These are phyloP conservation scores for Loxodes magnus DNA, from an alignment of 73 alveolate genomes.

Conservation along the genomic window DNA sequence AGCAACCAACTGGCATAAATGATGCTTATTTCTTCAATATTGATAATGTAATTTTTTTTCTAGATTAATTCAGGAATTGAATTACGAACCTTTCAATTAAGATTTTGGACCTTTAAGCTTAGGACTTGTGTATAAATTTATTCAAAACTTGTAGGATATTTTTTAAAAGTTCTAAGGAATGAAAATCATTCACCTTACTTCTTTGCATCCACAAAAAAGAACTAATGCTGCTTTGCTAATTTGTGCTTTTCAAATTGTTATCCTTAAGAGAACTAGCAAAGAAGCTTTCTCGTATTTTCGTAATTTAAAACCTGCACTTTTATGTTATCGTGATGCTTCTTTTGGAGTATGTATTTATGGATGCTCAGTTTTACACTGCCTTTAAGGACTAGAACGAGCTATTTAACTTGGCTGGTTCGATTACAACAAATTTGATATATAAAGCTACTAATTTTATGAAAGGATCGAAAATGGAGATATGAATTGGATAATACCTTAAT, in stretches of 20 bases:
- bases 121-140: conserved; percentile 28
- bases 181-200: conserved; percentile 37
- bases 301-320: conserved; percentile 13
- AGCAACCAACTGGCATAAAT: too few species aligned
- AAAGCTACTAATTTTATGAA: conserved; percentile 32
- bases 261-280: conserved; percentile 23
- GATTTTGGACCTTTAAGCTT: conserved; percentile 58
- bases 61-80: too few species aligned
- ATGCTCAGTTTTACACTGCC: conserved; percentile 27
- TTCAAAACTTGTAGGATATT: conserved; percentile 22
- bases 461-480: conserved; percentile 49
- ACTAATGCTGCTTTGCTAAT: conserved; percentile 50
- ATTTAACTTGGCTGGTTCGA: conserved; percentile 37
- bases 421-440: conserved; percentile 24
- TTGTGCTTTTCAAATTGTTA: conserved; percentile 38
- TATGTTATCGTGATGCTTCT: conserved; percentile 37
- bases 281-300: conserved; percentile 29
- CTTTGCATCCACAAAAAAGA: conserved; percentile 18
- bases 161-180: conserved; percentile 17
- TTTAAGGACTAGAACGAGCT: conserved; percentile 25
- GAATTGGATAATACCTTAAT: conserved; percentile 51
- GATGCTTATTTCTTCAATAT: too few species aligned
- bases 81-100: neutral
- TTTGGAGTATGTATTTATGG: conserved; percentile 27
- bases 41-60: too few species aligned